These are phyloP conservation scores for Botrytis elliptica DNA, from an alignment of 2,329 filamentous ascomycete species.

Conservation along the genomic window DNA sequence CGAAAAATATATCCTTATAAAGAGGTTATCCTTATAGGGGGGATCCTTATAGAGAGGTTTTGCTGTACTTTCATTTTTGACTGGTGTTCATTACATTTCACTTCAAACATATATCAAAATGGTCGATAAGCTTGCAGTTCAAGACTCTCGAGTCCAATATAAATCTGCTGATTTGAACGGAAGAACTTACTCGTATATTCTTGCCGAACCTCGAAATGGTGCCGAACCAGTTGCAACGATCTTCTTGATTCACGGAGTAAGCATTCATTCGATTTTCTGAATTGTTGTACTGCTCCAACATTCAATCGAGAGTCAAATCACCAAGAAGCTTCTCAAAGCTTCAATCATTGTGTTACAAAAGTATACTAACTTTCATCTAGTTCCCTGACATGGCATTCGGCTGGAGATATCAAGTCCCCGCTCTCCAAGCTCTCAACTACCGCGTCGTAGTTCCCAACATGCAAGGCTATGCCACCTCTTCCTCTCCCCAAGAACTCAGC, in stretches of 20 bases:
- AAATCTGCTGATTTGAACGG: slow-evolving; percentile 64
- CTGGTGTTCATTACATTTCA: background rate
- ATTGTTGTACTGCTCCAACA: background rate
- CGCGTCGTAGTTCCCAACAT: slow-evolving; percentile 82
- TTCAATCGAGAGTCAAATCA: background rate
- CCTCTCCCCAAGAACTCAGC: slow-evolving; percentile 58
- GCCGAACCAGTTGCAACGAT: slow-evolving; percentile 48
- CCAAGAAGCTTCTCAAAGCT: background rate
- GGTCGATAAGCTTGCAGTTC: slow-evolving; percentile 61
- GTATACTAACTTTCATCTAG: slow-evolving; percentile 4
- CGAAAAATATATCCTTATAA: no score
- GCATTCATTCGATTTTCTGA: background rate
- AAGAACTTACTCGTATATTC: slow-evolving; percentile 66
- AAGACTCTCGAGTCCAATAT: slow-evolving; percentile 66
- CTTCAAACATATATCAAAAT: slow-evolving; percentile 30
- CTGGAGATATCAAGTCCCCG: slow-evolving; percentile 87
- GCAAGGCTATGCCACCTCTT: slow-evolving; percentile 81
- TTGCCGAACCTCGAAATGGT: slow-evolving; percentile 48
- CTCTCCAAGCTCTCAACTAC: slow-evolving; percentile 68
- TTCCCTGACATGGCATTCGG: slow-evolving; percentile 80
- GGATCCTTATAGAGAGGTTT: no score
- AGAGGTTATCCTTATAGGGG: no score
- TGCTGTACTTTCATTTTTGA: background rate
- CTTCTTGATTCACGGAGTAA: slow-evolving; percentile 52
- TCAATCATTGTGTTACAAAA: background rate